Evolutionary conservation across 2,329 filamentous ascomycete genomes (phyloP), one percentile per base, ranked within the genome.

Genomic region (Penicillium fuscoglaucum): DNA sequence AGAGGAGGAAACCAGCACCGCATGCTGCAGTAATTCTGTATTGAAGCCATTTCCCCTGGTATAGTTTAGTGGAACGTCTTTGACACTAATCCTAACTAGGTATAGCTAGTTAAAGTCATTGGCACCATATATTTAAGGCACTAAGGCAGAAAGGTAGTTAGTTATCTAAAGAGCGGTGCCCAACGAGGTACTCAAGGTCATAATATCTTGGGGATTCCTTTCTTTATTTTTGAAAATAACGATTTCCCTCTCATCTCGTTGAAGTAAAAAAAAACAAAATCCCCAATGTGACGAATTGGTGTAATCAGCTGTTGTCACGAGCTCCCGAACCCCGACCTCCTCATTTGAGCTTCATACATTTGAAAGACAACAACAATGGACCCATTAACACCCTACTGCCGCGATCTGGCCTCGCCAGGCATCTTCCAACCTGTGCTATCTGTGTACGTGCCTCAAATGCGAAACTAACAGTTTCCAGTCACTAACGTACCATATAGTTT

Each of bases 381-480:
- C 51, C 53, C 66, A 7, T 59, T 61, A 17, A 68, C 64, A 17
- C 66, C 69, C 13, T 74, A 80, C 57, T 86, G 83, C 68, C 74
- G 78, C 61, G 74, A 81, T 68, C 78, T 86, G 62, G 76, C 79
- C 57, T 77, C 79, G 54, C 81, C 82, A 29, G 79, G 80, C 66
- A 74, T 80, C 48, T 68, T 80, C 65, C 66, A 68, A 31, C 52
- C 65, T 5, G 56, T 62, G 12, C 51, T 68, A 17, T 68, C 66
- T 28, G 31, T 64, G 66, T 68, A 65, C n/a, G 19, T 17, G 9
- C 19, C 19, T 47, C 49, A 35, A 41, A 59, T 13, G 2, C 15
- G 21, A 35, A 21, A 6, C 6, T 3, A 2, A 43, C 9, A 41
- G 12, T 17, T 19, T 21, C 21, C 21, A 43, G 21, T 40, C 49